Conservation (phyloP, 169 alveolate species). For the Plasmodium reichenowi region DNA sequence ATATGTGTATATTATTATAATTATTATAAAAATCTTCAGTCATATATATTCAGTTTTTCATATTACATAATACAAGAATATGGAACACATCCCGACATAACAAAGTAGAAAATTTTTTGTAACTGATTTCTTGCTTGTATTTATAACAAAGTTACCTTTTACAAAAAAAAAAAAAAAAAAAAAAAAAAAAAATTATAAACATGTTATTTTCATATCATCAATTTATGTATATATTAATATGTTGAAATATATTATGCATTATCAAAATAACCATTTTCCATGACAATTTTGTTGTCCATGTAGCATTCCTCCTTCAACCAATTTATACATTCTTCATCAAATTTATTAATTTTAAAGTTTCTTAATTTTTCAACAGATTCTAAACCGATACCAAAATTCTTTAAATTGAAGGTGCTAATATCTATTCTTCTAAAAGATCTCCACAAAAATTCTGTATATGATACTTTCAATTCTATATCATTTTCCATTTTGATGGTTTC, state of each 20-base stretch:
- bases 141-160: slow-evolving; percentile 38
- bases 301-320: slow-evolving; percentile 73
- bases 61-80: slow-evolving; percentile 49
- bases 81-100: slow-evolving; percentile 60
- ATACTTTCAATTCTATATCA: slow-evolving; percentile 65
- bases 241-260: neutral
- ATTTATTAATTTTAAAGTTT: slow-evolving; percentile 52
- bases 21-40: neutral
- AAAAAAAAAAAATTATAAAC: neutral
- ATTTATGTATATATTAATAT: neutral
- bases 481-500: slow-evolving; percentile 68
- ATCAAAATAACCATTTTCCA: slow-evolving; percentile 59
- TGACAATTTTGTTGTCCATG: slow-evolving; percentile 34
- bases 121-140: slow-evolving; percentile 16
- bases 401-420: slow-evolving; percentile 20
- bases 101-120: slow-evolving; percentile 39
- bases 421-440: slow-evolving; percentile 72
- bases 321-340: slow-evolving; percentile 74
- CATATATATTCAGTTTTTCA: neutral
- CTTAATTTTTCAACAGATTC: slow-evolving; percentile 40
- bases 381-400: slow-evolving; percentile 23
- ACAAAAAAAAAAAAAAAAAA: neutral
- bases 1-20: neutral
- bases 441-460: slow-evolving; percentile 76
- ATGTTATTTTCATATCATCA: no score